Percentiles rank a stretch among this genome's conserved stretches.
Evolutionary conservation across 805 yeast species (phyloP).

Genomic region (Metschnikowia sp.): DNA sequence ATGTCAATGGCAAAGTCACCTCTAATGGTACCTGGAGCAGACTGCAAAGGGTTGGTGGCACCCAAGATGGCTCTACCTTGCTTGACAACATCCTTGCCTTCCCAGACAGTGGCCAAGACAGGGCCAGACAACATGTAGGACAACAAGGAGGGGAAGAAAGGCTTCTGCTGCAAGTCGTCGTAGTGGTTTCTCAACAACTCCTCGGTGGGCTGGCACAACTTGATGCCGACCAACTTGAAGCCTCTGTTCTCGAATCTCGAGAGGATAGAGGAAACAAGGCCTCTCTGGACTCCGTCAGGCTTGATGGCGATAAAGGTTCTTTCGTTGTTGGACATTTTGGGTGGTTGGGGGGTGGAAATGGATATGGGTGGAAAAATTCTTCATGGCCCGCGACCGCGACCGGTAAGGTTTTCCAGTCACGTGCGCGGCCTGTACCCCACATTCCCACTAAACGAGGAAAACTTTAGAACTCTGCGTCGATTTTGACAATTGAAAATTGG

Average conservation of each 20-base stretch:
- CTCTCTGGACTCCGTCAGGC: constrained; percentile 99
- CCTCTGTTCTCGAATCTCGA: constrained; percentile 97
- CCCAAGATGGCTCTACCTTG: constrained; percentile 97
- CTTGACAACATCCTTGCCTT: constrained; percentile 99
- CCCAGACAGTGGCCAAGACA: constrained; percentile 98
- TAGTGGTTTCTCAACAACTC: constrained; percentile 87
- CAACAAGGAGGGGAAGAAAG: constrained; percentile 96
- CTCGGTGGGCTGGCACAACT: constrained; percentile 86
- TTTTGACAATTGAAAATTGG: too few species aligned
- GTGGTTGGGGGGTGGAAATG: not conserved
- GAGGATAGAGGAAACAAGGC: constrained; percentile 83
- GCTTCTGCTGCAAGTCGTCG: constrained; percentile 91
- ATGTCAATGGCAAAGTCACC: constrained; percentile 98
- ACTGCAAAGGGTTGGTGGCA: constrained; percentile 96
- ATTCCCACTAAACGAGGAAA: not conserved
- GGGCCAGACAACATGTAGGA: constrained; percentile 98
- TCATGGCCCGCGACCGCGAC: not conserved
- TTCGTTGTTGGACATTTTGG: constrained; percentile 56
- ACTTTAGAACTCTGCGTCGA: too few species aligned
- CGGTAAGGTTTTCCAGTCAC: constrained; percentile 1
- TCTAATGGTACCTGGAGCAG: constrained; percentile 99
- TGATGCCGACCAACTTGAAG: constrained; percentile 93
- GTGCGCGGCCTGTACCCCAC: constrained; percentile 3
- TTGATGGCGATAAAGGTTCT: constrained; percentile 91
- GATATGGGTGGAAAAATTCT: not conserved